Base-by-base conservation (phyloP, 352 stramenopile genomes). In the Phytophthora kernoviae region DNA sequence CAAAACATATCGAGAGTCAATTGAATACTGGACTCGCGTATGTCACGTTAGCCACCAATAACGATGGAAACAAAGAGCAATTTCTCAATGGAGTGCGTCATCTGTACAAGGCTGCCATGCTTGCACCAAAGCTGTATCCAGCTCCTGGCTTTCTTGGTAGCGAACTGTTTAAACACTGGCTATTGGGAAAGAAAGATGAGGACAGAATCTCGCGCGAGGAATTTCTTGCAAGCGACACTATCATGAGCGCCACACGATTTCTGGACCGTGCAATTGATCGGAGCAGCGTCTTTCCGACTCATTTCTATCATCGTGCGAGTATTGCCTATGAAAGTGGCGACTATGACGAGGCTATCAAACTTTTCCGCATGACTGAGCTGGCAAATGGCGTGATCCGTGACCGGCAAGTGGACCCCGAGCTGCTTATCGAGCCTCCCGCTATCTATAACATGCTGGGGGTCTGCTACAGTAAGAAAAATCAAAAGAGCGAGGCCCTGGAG, bases 401-500 rank as follows among this genome's bases (percentile, higher is more conserved):
- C 15, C 60, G 61, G 21, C 56, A 65, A 54, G 64, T 84, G 32
- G 77, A 88, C 41, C 54, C 48, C 1, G 74, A 88, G 37, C 53
- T 84, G 12, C 12, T 77, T 15, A 56, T 85, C 5, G 54, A 66
- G 15, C 24, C 60, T 24, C 58, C 61, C 0, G 44, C 58, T 3
- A 68, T 90, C 15, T 73, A 73, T 62, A 92, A 88, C 54, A 73
- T 86, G 58, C 50, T 86, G n/a, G 78, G 55, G 14, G 47, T 80
- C 12, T 62, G 66, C 5, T 50, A 68, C 24, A 56, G 68, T 4
- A 42, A 57, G 7, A 46, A 59, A 10, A 73, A 75, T 0, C 53
- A 77, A 0, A 15, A 56, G 6, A 66, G 80, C 1, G 42, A 65
- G 1, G 77, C 80, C 21, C 47, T 79, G 10, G 26, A 66, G 5